A percentile compares a stretch with the other conserved stretches of the same genome.
Evolutionary conservation across 441 rosid genomes (phyloP).

Genomic region (Pelargonium exstipulatum): DNA sequence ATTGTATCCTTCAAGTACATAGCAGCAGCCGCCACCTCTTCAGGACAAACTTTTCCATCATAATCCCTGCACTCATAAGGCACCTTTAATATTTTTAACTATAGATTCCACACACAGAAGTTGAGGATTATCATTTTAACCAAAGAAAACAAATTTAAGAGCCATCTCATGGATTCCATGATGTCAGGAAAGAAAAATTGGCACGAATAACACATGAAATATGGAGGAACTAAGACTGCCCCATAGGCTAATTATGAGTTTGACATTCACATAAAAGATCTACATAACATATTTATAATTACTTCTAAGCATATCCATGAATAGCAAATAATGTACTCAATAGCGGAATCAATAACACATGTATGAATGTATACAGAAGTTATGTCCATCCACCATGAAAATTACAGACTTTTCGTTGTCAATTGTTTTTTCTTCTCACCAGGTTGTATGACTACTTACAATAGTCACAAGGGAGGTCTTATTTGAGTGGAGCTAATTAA

Average conservation of each 20-base stretch:
- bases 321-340: not conserved
- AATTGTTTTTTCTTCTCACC: not conserved
- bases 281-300: not conserved
- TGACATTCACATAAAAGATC: not conserved
- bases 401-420: not conserved
- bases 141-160: not conserved
- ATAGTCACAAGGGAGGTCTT: not conserved
- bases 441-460: no score
- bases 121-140: not conserved
- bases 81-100: conserved; percentile 7
- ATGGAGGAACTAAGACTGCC: no score
- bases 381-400: not conserved
- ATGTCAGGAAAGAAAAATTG: no score
- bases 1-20: conserved; percentile 62
- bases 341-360: not conserved
- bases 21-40: conserved; percentile 87
- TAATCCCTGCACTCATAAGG: conserved; percentile 45
- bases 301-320: not conserved
- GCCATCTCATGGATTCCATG: no score
- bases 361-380: not conserved
- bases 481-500: not conserved
- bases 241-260: not conserved
- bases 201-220: no score
- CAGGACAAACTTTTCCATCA: conserved; percentile 84
- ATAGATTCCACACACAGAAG: not conserved